A percentile compares a stretch with the other conserved stretches of the same genome.
Evolutionary conservation across 148 eudicot genomes (phyloP).

Genomic region (Polygonum maritimum): DNA sequence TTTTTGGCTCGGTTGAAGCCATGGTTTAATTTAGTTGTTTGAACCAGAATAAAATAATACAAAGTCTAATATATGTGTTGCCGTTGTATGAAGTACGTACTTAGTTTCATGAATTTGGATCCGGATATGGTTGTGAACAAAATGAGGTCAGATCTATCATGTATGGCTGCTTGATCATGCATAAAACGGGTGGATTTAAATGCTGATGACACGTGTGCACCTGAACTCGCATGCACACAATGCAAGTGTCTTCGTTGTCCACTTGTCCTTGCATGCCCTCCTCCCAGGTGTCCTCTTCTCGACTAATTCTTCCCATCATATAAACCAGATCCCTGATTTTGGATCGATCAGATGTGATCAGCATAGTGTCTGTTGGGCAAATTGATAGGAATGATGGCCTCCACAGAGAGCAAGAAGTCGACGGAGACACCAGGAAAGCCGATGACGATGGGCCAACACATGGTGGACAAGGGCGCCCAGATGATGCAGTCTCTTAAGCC

Average conservation of each 20-base stretch:
- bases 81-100: not conserved
- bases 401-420: slow-evolving; percentile 15
- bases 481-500: slow-evolving; percentile 59
- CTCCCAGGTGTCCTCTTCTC: not conserved
- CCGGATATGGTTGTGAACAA: not conserved
- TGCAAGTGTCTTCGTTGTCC: not conserved
- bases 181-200: not conserved
- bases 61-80: not conserved
- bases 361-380: not conserved
- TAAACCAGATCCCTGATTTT: not conserved
- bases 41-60: not conserved
- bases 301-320: not conserved
- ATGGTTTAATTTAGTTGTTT: not conserved
- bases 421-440: slow-evolving; percentile 42
- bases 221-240: not conserved
- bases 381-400: slow-evolving; percentile 1
- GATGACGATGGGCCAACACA: slow-evolving; percentile 37
- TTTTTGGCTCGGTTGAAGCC: not conserved
- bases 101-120: too few relatives aligned
- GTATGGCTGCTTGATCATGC: not conserved
- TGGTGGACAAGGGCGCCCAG: slow-evolving; percentile 66
- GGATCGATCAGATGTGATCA: not conserved
- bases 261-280: not conserved
- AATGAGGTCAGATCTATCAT: too few relatives aligned
- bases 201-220: not conserved